Percentiles rank a stretch among this genome's conserved stretches.
Conservation (phyloP, 192 early-diverging fungal species). For the Jimgerdemannia flammicorona region DNA sequence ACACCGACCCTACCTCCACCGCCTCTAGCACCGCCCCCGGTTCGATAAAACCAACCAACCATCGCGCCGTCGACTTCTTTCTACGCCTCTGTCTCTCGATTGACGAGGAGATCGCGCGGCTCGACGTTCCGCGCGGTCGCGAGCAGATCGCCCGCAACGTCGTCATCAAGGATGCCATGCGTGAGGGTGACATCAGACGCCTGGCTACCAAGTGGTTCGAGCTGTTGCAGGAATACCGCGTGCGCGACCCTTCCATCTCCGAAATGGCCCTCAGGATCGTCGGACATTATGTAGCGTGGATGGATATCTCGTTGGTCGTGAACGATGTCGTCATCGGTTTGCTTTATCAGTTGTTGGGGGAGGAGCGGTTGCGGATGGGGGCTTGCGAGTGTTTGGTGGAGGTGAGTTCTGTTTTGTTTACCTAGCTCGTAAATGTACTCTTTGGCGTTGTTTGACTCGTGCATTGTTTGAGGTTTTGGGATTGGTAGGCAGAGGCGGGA, state of each 20-base stretch:
- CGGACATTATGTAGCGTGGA: constrained; percentile 92
- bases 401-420: constrained; percentile 12
- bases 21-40: constrained; percentile 21
- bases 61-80: constrained; percentile 66
- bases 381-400: constrained; percentile 83
- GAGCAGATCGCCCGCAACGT: constrained; percentile 73
- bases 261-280: constrained; percentile 65
- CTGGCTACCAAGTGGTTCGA: constrained; percentile 76
- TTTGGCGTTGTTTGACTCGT: neutral
- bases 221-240: constrained; percentile 59
- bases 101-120: constrained; percentile 86
- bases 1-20: constrained; percentile 35
- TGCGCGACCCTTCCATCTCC: constrained; percentile 59
- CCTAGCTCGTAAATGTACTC: neutral
- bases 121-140: constrained; percentile 57
- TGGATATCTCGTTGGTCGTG: constrained; percentile 88
- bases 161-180: constrained; percentile 88
- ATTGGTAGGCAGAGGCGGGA: neutral
- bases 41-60: constrained; percentile 22
- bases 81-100: constrained; percentile 74
- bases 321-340: constrained; percentile 74
- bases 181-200: constrained; percentile 68
- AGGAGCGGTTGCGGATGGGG: constrained; percentile 56
- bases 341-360: constrained; percentile 69
- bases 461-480: neutral